Conservation (phyloP, 495 filamentous ascomycete species). For the Aspergillus leporis region DNA sequence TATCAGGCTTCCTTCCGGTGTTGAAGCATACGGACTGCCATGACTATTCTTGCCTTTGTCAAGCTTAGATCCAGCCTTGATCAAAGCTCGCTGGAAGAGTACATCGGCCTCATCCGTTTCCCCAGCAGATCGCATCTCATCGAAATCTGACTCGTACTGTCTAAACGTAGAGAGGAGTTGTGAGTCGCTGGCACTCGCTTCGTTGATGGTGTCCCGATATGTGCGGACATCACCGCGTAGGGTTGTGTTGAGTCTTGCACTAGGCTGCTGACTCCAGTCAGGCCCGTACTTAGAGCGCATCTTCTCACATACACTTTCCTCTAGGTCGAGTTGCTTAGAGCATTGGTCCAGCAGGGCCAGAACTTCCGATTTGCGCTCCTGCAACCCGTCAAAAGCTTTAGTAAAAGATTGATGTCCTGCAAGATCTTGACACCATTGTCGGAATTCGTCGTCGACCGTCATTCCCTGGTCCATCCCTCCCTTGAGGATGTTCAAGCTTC, state of each 20-base stretch:
- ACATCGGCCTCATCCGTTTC: slow-evolving; percentile 86
- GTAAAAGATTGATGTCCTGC: slow-evolving; percentile 76
- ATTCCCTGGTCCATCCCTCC: slow-evolving; percentile 90
- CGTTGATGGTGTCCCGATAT: slow-evolving; percentile 84
- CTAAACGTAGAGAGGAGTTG: slow-evolving; percentile 83
- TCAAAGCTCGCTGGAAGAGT: slow-evolving; percentile 81
- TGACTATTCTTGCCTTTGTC: slow-evolving; percentile 63
- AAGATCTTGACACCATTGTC: slow-evolving; percentile 89
- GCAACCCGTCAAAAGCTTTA: slow-evolving; percentile 74
- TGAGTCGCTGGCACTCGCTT: slow-evolving; percentile 83
- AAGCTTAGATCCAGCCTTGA: slow-evolving; percentile 62
- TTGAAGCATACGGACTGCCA: slow-evolving; percentile 56
- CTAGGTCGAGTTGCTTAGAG: slow-evolving; percentile 86
- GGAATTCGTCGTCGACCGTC: slow-evolving; percentile 85
- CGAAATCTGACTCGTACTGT: slow-evolving; percentile 82
- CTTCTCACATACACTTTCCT: slow-evolving; percentile 97
- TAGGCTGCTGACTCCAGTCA: slow-evolving; percentile 98
- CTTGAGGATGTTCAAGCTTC: slow-evolving; percentile 86
- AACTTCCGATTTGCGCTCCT: slow-evolving; percentile 74
- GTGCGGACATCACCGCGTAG: slow-evolving; percentile 81
- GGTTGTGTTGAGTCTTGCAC: slow-evolving; percentile 81
- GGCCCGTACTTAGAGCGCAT: slow-evolving; percentile 96
- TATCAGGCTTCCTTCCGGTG: slow-evolving; percentile 72
- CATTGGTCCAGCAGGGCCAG: slow-evolving; percentile 70
- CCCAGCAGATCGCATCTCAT: slow-evolving; percentile 91